Base-by-base conservation (phyloP, 179 eudicot genomes). In the Nepenthes alata region DNA sequence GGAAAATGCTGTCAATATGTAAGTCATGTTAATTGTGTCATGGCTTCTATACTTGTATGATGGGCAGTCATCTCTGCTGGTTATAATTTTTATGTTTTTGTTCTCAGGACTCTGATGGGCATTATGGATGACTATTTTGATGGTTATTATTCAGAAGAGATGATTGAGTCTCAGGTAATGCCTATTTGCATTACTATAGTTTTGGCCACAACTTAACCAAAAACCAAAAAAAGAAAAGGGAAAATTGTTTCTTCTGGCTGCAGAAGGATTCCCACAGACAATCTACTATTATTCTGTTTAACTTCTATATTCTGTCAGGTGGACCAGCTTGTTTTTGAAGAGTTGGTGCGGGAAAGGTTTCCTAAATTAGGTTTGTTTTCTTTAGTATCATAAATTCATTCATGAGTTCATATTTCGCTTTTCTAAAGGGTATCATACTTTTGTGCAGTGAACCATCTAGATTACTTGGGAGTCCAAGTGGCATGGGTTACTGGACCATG, bases 401-500 rank as follows among this genome's bases (percentile, higher is more conserved):
- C 14, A 45, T 13, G 11, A 1, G 13, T 45, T 47, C 47, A 56
- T 35, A 44, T 65, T 34, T 12, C 48, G 6, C 47, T 36, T 36
- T 3, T 47, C 35, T 65, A 10, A 56, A 47, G 3, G 51, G 37
- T 56, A 3, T 8, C 34, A 53, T 38, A n/a, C 57, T 65, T 37
- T 69, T 51, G 52, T 80, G 78, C 91, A 94, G 99, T 87, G 16
- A 83, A 94, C 64, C 99, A 94, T 83, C 89, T 94, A 64, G 99
- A 94, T 81, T 89, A 85, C 77, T 83, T 94, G 73, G 99, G 97
- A 71, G 97, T 89, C 69, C 95, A 89, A 71, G 85, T 94, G 72
- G 97, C 87, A 62, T 94, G 99, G 97, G 95, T 94, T 60, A 79
- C 97, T 61, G 97, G 97, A 60, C 97, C 99, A 2, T 94, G 99